These are phyloP conservation scores for Xeromyces bisporus DNA, from an alignment of 495 filamentous ascomycete species.

Conservation along the genomic window DNA sequence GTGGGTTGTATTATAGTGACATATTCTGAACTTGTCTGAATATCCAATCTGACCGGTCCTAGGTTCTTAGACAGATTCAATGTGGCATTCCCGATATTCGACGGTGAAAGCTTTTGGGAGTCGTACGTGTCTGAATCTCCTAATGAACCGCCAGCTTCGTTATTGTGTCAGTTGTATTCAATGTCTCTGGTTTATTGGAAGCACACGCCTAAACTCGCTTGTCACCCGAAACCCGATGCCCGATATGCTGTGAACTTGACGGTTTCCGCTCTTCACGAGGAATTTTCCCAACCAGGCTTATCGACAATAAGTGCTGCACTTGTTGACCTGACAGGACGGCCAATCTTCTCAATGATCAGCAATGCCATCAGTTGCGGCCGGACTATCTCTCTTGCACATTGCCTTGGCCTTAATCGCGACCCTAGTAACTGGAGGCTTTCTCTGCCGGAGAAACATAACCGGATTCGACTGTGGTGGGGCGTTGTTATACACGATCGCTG, in stretches of 20 bases:
- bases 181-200: conserved; percentile 37
- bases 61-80: conserved; percentile 37
- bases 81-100: conserved; percentile 35
- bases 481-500: conserved; percentile 38
- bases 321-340: conserved; percentile 32
- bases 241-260: conserved; percentile 36
- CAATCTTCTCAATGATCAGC: conserved; percentile 35
- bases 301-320: conserved; percentile 33
- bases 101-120: conserved; percentile 31
- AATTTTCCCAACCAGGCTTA: conserved; percentile 32
- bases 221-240: conserved; percentile 31
- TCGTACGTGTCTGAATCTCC: conserved; percentile 24
- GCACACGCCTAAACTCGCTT: conserved; percentile 24
- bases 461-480: conserved; percentile 36
- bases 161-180: conserved; percentile 38
- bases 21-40: too few species aligned
- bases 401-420: conserved; percentile 34
- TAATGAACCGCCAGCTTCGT: conserved; percentile 29
- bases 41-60: background rate
- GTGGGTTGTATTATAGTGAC: conserved; percentile 17
- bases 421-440: conserved; percentile 34
- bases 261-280: conserved; percentile 33
- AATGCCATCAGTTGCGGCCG: conserved; percentile 35
- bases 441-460: conserved; percentile 27
- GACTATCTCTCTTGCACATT: conserved; percentile 32